phyloP scores from a whole-genome alignment of 192 early-diverging fungal genomes.

The Entomortierella lignicola region DNA sequence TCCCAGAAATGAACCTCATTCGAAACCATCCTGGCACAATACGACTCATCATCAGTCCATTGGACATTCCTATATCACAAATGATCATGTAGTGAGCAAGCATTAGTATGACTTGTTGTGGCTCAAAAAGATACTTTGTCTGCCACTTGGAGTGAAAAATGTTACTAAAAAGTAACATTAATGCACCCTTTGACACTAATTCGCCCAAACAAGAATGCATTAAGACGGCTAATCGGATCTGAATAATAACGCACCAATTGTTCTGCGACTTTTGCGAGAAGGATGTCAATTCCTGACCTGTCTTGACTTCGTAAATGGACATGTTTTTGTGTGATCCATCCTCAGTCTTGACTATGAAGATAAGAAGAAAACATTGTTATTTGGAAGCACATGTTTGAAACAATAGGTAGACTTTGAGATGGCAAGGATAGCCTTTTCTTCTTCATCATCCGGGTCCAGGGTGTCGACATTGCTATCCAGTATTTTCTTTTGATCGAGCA shows the following conservation, averaged over 20 bases:
- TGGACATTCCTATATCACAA: constrained; percentile 77
- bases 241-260: constrained; percentile 63
- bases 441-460: too few species aligned
- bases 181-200: too few species aligned
- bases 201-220: constrained; percentile 2
- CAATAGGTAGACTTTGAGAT: too few species aligned
- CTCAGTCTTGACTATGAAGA: constrained; percentile 69
- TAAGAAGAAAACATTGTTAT: too few species aligned
- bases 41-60: constrained; percentile 93
- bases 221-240: too few species aligned
- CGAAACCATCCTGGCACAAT: constrained; percentile 86
- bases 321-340: constrained; percentile 84
- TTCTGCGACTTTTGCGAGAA: constrained; percentile 88
- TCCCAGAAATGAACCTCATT: constrained; percentile 92
- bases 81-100: neutral
- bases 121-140: too few species aligned
- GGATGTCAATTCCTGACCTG: constrained; percentile 72
- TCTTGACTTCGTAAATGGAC: constrained; percentile 79
- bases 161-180: too few species aligned
- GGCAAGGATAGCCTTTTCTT: too few species aligned
- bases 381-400: too few species aligned
- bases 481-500: neutral
- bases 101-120: neutral
- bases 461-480: too few species aligned
- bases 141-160: too few species aligned